Evolutionary conservation across 192 early-diverging fungal species (phyloP).

Genomic region (Obelidium mucronatum): DNA sequence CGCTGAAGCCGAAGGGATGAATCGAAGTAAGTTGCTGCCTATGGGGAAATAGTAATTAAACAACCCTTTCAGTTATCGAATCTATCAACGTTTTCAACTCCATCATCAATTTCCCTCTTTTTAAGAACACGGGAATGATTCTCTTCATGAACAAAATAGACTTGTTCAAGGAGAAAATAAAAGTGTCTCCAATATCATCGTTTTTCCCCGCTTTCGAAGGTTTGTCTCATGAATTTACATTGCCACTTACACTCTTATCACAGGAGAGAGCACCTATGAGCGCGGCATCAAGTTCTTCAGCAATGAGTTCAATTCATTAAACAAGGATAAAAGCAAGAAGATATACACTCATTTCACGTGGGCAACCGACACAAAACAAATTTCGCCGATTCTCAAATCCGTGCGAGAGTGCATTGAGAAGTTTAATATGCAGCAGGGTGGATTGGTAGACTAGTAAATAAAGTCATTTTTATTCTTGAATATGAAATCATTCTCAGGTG

Average conservation of each 20-base stretch:
- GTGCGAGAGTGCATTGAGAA: background rate
- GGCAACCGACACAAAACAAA: slow-evolving; percentile 64
- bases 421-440: no score
- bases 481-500: background rate
- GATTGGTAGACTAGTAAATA: no score
- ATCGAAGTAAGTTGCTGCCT: slow-evolving; percentile 41
- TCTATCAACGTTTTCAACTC: slow-evolving; percentile 50
- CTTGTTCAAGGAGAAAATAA: slow-evolving; percentile 53
- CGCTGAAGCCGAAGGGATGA: slow-evolving; percentile 56
- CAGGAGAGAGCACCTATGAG: slow-evolving; percentile 52
- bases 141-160: slow-evolving; percentile 64
- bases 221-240: background rate
- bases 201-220: slow-evolving; percentile 55
- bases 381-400: slow-evolving; percentile 47
- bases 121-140: slow-evolving; percentile 54
- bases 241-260: background rate
- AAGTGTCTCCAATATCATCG: slow-evolving; percentile 32
- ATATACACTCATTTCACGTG: slow-evolving; percentile 66
- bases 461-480: background rate
- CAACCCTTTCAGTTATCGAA: slow-evolving; percentile 41
- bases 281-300: slow-evolving; percentile 50
- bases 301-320: slow-evolving; percentile 43
- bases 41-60: background rate
- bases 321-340: slow-evolving; percentile 44
- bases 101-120: slow-evolving; percentile 53